Conservation (phyloP, 2,329 filamentous ascomycete genomes). For the Dryadomyces quercus-mongolicae region DNA sequence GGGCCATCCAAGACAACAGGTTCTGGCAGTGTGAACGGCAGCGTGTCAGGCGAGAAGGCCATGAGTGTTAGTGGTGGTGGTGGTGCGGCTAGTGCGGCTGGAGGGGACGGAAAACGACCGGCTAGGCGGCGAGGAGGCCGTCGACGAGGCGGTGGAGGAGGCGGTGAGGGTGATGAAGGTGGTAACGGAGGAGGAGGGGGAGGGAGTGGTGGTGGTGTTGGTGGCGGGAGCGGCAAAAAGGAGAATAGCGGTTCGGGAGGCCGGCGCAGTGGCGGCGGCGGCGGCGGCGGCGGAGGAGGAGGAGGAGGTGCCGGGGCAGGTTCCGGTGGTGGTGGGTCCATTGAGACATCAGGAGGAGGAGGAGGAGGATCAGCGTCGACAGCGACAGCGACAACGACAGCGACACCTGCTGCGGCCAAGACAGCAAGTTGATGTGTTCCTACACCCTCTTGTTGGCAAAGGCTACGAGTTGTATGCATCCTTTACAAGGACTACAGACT, state of each 20-base stretch:
- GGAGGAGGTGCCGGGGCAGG: neutral
- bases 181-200: neutral
- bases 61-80: neutral
- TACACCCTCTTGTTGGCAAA: neutral
- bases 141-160: constrained; percentile 7
- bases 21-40: neutral
- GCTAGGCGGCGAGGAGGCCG: constrained; percentile 10
- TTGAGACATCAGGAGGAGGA: neutral
- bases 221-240: too few species aligned
- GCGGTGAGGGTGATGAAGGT: neutral
- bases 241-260: too few species aligned
- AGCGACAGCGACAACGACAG: neutral
- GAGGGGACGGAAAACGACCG: constrained; percentile 8
- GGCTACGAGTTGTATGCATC: too few species aligned
- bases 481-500: too few species aligned
- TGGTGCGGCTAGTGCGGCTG: neutral
- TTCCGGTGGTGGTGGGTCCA: neutral
- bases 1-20: neutral
- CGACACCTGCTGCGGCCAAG: neutral
- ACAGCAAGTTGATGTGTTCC: neutral
- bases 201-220: neutral
- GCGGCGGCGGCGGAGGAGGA: neutral
- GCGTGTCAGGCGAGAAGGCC: neutral
- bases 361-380: too few species aligned
- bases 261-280: neutral